Evolutionary conservation across 495 filamentous ascomycete genomes (phyloP), one percentile per base, ranked within the genome.

Genomic region (Usnea hakonensis): DNA sequence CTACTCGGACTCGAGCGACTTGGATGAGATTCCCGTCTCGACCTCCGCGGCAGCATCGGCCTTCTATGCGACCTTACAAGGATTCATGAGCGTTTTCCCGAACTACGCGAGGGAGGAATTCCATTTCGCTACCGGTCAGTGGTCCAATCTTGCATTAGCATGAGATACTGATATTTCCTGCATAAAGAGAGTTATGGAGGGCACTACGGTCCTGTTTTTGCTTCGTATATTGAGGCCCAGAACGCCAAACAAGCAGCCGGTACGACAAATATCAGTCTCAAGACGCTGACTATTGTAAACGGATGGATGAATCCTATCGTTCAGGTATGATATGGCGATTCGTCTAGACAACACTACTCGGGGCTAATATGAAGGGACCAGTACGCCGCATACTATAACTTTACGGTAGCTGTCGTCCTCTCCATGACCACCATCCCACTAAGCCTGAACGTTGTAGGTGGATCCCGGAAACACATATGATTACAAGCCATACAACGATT

Each of bases 151-250:
- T 48, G 3, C 3, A 11, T 48, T 16, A 28, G 10, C 44, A 16
- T 5, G 14, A 21, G 7, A 4, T 44, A 14, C 44, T 48, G 44
- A 48, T 11, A 28, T 28, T 7, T 5, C 5, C 2, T 14, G 11
- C 14, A 26, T 23, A 3, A 16, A 50, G 46, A 50, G 26, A 30
- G 26, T 5, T 89, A 88, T 63, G 86, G 87, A 16, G 85, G 85
- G 2, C 85, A 84, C 36, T 89, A 88, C 53, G 87, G 85, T 0
- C 87, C 86, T 0, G 74, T 83, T 2, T 88, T 86, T 64, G 79
- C 82, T 40, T 76, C 81, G 19, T 89, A 83, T 67, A 82, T 89
- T 67, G 81, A 87, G 62, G 70, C 81, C 60, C 86, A 89, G 69
- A 90, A 90, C 60, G 74, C 74, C 62, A 75, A 64, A 72, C 58